Evolutionary conservation across 768 basidiomycete genomes (phyloP).

Genomic region (Phanerochaete sordida): DNA sequence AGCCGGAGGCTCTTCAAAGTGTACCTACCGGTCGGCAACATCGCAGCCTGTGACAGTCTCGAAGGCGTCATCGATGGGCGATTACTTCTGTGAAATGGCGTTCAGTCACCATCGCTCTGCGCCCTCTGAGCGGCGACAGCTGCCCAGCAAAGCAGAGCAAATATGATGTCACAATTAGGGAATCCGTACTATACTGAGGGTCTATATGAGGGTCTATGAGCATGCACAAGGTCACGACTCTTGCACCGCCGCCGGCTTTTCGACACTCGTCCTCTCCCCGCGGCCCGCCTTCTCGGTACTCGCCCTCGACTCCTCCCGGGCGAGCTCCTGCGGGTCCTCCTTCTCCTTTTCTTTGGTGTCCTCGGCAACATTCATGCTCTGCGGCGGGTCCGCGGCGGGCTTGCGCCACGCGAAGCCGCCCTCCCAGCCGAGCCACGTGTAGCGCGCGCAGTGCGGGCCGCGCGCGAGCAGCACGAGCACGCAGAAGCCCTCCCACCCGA

Average conservation of each 20-base stretch:
- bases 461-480: constrained; percentile 56
- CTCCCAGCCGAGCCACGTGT: constrained; percentile 64
- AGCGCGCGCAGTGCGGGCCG: constrained; percentile 58
- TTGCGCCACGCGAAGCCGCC: constrained; percentile 36
- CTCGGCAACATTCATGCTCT: neutral
- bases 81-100: no score
- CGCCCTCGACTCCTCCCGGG: neutral
- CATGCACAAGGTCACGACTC: neutral
- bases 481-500: constrained; percentile 57
- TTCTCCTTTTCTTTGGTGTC: neutral
- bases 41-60: no score
- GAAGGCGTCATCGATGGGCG: no score
- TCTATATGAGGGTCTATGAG: neutral
- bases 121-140: no score
- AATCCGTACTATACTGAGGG: no score
- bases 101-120: no score
- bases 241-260: neutral
- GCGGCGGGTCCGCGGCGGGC: neutral
- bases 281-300: neutral
- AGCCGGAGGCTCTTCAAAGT: no score
- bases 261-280: neutral
- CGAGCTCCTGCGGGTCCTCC: neutral
- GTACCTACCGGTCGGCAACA: no score
- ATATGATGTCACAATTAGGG: no score
- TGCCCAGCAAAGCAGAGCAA: no score